Evolutionary conservation across 257 asterid species (phyloP).

Genomic region (Avicennia marina): DNA sequence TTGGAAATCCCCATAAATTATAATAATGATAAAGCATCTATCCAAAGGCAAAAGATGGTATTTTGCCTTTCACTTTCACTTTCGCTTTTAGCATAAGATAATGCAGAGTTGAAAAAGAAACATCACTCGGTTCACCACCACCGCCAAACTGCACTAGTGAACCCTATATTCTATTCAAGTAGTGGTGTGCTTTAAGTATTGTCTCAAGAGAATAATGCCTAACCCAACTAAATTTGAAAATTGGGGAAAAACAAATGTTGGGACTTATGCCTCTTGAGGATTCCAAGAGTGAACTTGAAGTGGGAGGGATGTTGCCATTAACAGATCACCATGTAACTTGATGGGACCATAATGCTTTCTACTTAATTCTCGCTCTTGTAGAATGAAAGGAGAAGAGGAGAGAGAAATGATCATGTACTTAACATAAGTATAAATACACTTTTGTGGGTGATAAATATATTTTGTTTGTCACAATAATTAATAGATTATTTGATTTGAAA

Average conservation of each 20-base stretch:
- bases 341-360: too few species aligned
- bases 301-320: neutral
- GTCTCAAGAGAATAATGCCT: neutral
- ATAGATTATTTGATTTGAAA: too few species aligned
- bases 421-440: neutral
- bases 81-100: conserved; percentile 4
- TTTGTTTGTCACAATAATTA: neutral
- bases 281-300: neutral
- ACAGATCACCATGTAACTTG: too few species aligned
- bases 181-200: neutral
- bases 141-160: too few species aligned
- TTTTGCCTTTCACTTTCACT: conserved; percentile 19
- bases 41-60: neutral
- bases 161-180: neutral
- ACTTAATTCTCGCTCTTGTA: neutral
- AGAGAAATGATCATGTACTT: neutral
- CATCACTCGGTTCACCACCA: neutral
- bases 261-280: neutral
- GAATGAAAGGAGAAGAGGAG: too few species aligned
- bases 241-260: neutral
- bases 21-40: conserved; percentile 1
- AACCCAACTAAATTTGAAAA: neutral
- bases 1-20: conserved; percentile 4
- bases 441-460: too few species aligned
- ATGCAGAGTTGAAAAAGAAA: neutral